Evolutionary conservation across 768 basidiomycete species (phyloP), one percentile per base, ranked within the genome.

Genomic region (Leccinum incarnatum): DNA sequence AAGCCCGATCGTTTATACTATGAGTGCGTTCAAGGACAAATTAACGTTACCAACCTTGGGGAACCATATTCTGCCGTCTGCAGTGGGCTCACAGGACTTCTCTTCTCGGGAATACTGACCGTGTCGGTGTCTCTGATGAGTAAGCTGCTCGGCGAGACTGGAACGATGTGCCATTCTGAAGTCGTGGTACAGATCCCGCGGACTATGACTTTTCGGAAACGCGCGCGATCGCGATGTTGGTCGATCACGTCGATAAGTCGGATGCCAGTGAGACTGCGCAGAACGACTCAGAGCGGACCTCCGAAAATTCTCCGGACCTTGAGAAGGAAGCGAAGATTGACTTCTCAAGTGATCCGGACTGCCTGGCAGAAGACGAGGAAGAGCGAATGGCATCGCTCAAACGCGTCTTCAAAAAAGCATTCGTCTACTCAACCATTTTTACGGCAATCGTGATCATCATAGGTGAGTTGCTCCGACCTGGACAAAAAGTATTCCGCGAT

Each of bases 11-110:
- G 49, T 50, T 30, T 29, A 27, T 11, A 30, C 30, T 5, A 32
- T 32, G 49, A 10, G 19, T 17, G 19, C 9, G 12, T 30, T 51
- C 17, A 17, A 77, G 77, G 77, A 11, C 61, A 65, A 12, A 76
- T 77, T 42, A 75, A 71, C 45, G 62, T 78, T 15, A 51, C 68
- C 3, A 76, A 75, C 46, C 70, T 78, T 4, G 75, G 77, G 19
- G 62, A 72, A 29, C 77, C 76, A 2, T 77, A 76, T 54, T 77
- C 77, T 9, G 74, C 75, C 1, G 72, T 77, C 17, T 76, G 74
- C 55, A 76, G 75, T 45, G 75, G 75, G 21, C 57, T 75, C 8
- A 75, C 74, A 0, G 74, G 77, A 40, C 59, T 77, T 21, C 53
- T 77, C 15, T 73, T 76, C 63, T 77, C 75, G 29, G 77, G 75